These are phyloP conservation scores for Ceratopteris richardii DNA, from an alignment of 75 land plant genomes.

Conservation along the genomic window DNA sequence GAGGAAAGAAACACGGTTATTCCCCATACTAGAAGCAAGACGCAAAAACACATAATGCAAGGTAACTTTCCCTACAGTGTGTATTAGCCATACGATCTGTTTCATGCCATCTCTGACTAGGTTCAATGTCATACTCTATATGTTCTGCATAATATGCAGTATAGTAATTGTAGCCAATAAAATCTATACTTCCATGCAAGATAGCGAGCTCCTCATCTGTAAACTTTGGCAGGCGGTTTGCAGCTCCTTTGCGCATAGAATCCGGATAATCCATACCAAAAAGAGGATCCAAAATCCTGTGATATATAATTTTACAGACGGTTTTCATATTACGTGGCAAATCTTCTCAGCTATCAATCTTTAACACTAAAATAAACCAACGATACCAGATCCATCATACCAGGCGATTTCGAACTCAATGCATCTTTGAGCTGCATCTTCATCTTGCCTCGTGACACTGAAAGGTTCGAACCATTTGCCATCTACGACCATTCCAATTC, in stretches of 20 bases:
- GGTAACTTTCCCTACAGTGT: no score
- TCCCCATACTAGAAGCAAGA: no score
- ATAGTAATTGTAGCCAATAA: constrained; percentile 22
- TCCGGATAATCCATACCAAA: constrained; percentile 15
- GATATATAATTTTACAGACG: background rate
- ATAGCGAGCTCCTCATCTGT: constrained; percentile 4
- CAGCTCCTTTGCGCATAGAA: constrained; percentile 7
- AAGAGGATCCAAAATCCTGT: constrained; percentile 21
- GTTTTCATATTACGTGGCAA: background rate
- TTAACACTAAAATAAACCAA: no score
- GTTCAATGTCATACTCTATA: no score
- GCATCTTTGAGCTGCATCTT: constrained; percentile 20
- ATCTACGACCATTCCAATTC: constrained; percentile 27
- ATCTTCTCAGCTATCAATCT: no score
- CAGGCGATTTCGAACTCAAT: constrained; percentile 27
- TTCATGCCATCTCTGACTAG: no score
- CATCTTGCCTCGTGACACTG: constrained; percentile 12
- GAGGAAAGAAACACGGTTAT: no score
- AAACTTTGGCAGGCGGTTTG: constrained; percentile 14
- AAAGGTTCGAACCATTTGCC: constrained; percentile 28
- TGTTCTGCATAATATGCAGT: constrained; percentile 6
- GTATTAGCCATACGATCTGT: no score
- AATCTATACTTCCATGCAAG: constrained; percentile 16
- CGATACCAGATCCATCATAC: no score
- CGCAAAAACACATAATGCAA: no score